A percentile compares a stretch with the other conserved stretches of the same genome.
These are phyloP conservation scores for Rubroboletus pulcherrimus DNA, from an alignment of 768 basidiomycete genomes.

Conservation along the genomic window DNA sequence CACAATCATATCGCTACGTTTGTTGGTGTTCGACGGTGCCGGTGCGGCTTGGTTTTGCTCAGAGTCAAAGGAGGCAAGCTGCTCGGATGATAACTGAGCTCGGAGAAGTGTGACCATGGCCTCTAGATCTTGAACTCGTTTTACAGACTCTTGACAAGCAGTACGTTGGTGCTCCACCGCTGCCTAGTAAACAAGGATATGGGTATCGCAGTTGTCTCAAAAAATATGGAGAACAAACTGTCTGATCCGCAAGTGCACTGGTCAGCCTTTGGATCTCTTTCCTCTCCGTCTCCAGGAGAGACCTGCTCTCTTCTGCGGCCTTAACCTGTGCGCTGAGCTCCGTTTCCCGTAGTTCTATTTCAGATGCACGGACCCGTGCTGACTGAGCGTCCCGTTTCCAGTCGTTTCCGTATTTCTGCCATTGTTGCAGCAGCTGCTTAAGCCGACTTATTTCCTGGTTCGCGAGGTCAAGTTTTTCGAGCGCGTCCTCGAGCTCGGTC, in stretches of 20 bases:
- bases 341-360: constrained; percentile 9
- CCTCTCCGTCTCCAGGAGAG: constrained; percentile 13
- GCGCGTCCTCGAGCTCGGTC: constrained; percentile 1
- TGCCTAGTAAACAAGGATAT: constrained; percentile 9
- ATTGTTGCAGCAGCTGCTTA: constrained; percentile 17
- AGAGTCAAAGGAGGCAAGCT: constrained; percentile 15
- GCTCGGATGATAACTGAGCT: constrained; percentile 16
- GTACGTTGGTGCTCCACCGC: constrained; percentile 11
- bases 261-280: constrained; percentile 11
- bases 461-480: constrained; percentile 13
- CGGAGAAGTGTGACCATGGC: constrained; percentile 14
- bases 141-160: constrained; percentile 9
- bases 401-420: constrained; percentile 24
- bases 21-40: constrained; percentile 3
- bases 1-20: constrained; percentile 20
- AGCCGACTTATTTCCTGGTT: constrained; percentile 19
- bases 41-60: background rate
- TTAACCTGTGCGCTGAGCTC: constrained; percentile 11
- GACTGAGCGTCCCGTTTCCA: constrained; percentile 24
- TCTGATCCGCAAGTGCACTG: constrained; percentile 19
- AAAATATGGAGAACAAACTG: constrained; percentile 15
- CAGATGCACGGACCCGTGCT: constrained; percentile 9
- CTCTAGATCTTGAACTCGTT: constrained; percentile 19
- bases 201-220: background rate
- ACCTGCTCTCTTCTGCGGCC: constrained; percentile 5